These are phyloP conservation scores for Candida namnaoensis DNA, from an alignment of 805 yeast species.

Conservation along the genomic window DNA sequence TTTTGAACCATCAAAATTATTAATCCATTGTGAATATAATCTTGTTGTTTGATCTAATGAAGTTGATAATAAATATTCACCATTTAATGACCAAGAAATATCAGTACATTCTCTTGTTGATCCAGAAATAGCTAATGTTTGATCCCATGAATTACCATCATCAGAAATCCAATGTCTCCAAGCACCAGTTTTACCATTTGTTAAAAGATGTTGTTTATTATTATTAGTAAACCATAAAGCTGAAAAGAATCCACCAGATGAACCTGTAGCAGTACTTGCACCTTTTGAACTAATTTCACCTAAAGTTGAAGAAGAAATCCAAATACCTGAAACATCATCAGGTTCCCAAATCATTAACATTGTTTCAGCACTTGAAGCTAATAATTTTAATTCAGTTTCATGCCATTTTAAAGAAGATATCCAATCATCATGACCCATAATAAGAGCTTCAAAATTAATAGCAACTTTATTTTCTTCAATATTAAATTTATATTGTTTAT, in stretches of 20 bases:
- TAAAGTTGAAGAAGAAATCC: constrained; percentile 73
- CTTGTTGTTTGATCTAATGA: constrained; percentile 94
- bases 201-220: constrained; percentile 45
- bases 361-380: constrained; percentile 90
- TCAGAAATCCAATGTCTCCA: constrained; percentile 64
- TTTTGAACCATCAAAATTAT: constrained; percentile 19
- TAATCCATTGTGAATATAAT: constrained; percentile 57
- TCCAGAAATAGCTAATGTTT: constrained; percentile 62
- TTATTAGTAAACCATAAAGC: constrained; percentile 56
- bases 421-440: constrained; percentile 99
- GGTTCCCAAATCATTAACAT: constrained; percentile 93
- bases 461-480: constrained; percentile 34
- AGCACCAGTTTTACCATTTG: constrained; percentile 90
- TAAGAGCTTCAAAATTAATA: constrained; percentile 80
- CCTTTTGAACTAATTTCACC: constrained; percentile 96
- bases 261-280: constrained; percentile 96
- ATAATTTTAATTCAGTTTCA: constrained; percentile 39
- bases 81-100: constrained; percentile 62
- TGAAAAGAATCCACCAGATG: constrained; percentile 69
- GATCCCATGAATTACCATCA: constrained; percentile 31
- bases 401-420: constrained; percentile 82
- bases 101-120: constrained; percentile 70
- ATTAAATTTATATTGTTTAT: constrained; percentile 61
- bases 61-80: constrained; percentile 63
- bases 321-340: constrained; percentile 76